Percentiles rank a stretch among this genome's conserved stretches.
These are phyloP conservation scores for Gastrodia elata DNA, from an alignment of 106 monocot genomes.

Conservation along the genomic window DNA sequence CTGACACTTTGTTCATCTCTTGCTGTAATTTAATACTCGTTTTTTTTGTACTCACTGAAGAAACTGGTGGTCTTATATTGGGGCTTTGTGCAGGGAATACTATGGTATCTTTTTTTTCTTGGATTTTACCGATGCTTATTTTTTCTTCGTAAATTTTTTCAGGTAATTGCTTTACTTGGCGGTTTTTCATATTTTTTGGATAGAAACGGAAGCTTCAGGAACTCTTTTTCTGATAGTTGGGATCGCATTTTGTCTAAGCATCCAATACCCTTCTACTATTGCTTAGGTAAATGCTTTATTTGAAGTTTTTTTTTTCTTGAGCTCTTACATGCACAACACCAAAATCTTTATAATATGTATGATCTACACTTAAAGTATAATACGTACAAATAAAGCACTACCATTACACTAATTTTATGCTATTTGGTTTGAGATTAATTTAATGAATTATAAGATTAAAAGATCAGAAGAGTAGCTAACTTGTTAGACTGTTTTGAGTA, in stretches of 20 bases:
- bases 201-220: constrained; percentile 76
- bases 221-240: constrained; percentile 90
- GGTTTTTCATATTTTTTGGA: constrained; percentile 70
- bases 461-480: no score
- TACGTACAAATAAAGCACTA: no score
- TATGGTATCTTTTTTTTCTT: neutral
- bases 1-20: neutral
- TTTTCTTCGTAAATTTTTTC: constrained; percentile 12
- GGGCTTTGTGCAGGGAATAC: neutral
- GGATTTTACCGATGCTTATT: neutral
- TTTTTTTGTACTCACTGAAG: neutral
- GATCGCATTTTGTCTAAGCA: constrained; percentile 88
- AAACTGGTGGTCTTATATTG: neutral
- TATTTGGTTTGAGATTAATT: no score
- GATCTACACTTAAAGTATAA: no score
- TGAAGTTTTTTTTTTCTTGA: neutral
- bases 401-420: no score
- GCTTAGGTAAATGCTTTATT: constrained; percentile 44
- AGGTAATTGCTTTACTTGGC: constrained; percentile 75
- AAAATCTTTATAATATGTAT: no score
- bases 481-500: no score
- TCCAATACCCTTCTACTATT: constrained; percentile 95
- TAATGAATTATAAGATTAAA: no score
- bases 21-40: neutral
- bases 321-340: no score